Percentiles rank a stretch among this genome's conserved stretches.
phyloP scores from a whole-genome alignment of 2,329 filamentous ascomycete species.

The Nannizziopsis barbatae region DNA sequence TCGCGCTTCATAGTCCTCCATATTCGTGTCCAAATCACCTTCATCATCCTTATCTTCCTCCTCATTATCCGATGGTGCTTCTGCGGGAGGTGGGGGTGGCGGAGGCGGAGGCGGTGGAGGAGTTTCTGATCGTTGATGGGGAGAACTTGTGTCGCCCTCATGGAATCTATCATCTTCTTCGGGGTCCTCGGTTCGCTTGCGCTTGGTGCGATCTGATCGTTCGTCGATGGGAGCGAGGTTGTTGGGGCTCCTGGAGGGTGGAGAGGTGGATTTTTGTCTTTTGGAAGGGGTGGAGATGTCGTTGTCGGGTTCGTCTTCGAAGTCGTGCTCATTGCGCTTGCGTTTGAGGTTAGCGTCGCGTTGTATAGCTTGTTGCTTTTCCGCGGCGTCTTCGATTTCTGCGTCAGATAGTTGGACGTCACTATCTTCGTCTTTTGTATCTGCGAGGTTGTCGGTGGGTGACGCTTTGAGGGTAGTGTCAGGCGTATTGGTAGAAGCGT shows the following conservation, averaged over 20 bases:
- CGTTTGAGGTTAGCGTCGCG: slow-evolving; percentile 43
- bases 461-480: slow-evolving; percentile 10
- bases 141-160: slow-evolving; percentile 14
- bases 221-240: slow-evolving; percentile 11
- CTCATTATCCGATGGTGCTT: background rate
- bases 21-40: background rate
- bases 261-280: slow-evolving; percentile 40
- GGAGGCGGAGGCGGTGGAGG: slow-evolving; percentile 24
- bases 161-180: slow-evolving; percentile 15
- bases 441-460: background rate
- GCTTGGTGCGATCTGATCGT: slow-evolving; percentile 15
- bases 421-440: slow-evolving; percentile 17
- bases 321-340: slow-evolving; percentile 46
- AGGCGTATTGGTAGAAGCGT: slow-evolving; percentile 9
- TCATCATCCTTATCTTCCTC: background rate
- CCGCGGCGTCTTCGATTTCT: slow-evolving; percentile 30
- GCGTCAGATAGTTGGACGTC: slow-evolving; percentile 33
- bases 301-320: slow-evolving; percentile 27
- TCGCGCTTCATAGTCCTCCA: too few relatives aligned
- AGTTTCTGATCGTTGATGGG: slow-evolving; percentile 17
- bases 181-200: slow-evolving; percentile 18
- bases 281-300: slow-evolving; percentile 44
- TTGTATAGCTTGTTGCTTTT: slow-evolving; percentile 37
- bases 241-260: slow-evolving; percentile 22
- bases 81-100: slow-evolving; percentile 23